phyloP scores from a whole-genome alignment of 441 rosid species.

The Pelargonium myrrhifolium region DNA sequence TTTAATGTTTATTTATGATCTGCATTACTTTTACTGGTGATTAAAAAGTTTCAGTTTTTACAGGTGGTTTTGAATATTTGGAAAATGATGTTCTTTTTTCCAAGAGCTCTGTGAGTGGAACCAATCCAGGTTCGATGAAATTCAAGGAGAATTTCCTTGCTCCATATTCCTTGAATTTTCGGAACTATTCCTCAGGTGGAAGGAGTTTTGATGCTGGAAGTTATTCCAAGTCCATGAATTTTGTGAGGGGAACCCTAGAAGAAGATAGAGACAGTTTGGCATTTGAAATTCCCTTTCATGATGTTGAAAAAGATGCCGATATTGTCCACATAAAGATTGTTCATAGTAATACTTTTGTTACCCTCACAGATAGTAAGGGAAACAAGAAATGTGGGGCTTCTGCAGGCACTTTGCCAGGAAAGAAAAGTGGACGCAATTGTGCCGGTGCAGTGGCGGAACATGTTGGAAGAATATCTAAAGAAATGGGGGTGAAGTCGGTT shows the following conservation, averaged over 20 bases:
- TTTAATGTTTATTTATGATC: neutral
- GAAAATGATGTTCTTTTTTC: neutral
- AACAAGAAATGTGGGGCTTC: constrained; percentile 51
- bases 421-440: constrained; percentile 57
- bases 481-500: constrained; percentile 62
- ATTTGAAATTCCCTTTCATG: constrained; percentile 4
- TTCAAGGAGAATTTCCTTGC: constrained; percentile 3
- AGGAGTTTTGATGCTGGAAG: constrained; percentile 23
- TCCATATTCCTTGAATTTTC: constrained; percentile 26
- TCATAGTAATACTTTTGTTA: constrained; percentile 67
- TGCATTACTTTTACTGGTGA: neutral
- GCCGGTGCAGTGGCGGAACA: constrained; percentile 87
- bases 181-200: constrained; percentile 25
- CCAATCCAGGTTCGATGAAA: neutral
- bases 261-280: constrained; percentile 26
- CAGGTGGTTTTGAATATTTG: neutral
- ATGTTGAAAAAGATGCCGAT: constrained; percentile 46
- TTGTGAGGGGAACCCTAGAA: constrained; percentile 36
- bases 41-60: neutral
- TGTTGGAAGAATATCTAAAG: constrained; percentile 53
- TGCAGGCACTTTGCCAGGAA: constrained; percentile 43
- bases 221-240: constrained; percentile 32
- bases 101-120: neutral
- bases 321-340: constrained; percentile 55
- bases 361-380: constrained; percentile 67